A percentile compares a stretch with the other conserved stretches of the same genome.
Conservation (phyloP, 768 basidiomycete species). For the Mycena leptocephala region DNA sequence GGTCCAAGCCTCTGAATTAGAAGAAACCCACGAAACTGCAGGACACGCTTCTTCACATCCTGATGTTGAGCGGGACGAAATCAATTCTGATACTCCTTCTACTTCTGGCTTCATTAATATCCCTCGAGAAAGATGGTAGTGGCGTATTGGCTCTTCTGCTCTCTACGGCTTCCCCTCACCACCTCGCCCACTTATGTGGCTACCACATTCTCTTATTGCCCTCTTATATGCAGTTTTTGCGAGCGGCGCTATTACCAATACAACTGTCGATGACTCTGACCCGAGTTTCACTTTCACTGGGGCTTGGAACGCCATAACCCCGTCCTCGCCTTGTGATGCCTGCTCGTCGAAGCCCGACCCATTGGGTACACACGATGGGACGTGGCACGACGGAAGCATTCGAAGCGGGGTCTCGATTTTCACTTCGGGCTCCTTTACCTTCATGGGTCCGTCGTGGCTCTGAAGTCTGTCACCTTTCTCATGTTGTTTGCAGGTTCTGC, state of each 20-base stretch:
- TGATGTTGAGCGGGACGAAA: too few relatives aligned
- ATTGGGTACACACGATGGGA: neutral
- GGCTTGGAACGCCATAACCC: slow-evolving; percentile 8
- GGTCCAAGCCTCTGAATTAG: too few relatives aligned
- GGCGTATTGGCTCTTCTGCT: neutral
- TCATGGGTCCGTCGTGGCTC: slow-evolving; percentile 13
- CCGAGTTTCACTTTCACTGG: slow-evolving; percentile 21
- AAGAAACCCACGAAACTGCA: too few relatives aligned
- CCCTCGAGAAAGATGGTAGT: too few relatives aligned
- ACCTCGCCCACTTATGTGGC: neutral
- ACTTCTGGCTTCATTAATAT: neutral
- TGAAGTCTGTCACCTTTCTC: neutral
- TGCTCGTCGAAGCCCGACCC: slow-evolving; percentile 15
- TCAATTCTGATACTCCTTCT: neutral
- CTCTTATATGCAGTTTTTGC: neutral
- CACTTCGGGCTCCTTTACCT: slow-evolving; percentile 25
- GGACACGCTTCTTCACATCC: too few relatives aligned
- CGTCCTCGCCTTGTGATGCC: slow-evolving; percentile 3
- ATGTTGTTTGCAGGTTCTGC: slow-evolving; percentile 13
- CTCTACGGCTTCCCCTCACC: neutral
- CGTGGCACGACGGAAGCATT: slow-evolving; percentile 30
- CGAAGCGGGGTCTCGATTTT: neutral
- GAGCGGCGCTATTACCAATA: slow-evolving; percentile 1
- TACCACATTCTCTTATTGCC: slow-evolving; percentile 22
- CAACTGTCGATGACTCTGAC: slow-evolving; percentile 24